Conservation (phyloP, 192 early-diverging fungal species). For the Linnemannia zychae region DNA sequence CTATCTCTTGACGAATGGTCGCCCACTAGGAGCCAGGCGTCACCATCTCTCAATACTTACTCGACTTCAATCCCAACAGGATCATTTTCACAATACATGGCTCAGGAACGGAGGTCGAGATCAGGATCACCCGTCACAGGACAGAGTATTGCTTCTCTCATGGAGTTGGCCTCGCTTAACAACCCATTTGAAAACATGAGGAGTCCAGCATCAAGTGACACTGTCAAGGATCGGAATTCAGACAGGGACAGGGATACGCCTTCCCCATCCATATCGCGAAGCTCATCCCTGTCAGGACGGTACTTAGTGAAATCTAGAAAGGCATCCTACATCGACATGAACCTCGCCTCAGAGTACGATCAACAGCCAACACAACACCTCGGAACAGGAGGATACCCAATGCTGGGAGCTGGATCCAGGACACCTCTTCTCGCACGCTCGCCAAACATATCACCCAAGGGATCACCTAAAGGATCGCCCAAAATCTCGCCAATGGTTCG, state of each 20-base stretch:
- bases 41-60: conserved; percentile 51
- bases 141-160: conserved; percentile 51
- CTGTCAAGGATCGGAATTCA: conserved; percentile 38
- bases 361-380: conserved; percentile 18
- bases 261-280: conserved; percentile 48
- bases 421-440: conserved; percentile 47
- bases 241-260: conserved; percentile 50
- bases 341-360: conserved; percentile 36
- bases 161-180: conserved; percentile 40
- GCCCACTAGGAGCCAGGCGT: conserved; percentile 28
- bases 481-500: conserved; percentile 48
- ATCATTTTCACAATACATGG: conserved; percentile 54
- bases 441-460: conserved; percentile 49
- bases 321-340: conserved; percentile 54
- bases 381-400: conserved; percentile 17
- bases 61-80: conserved; percentile 56
- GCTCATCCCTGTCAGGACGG: conserved; percentile 51
- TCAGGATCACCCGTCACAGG: conserved; percentile 44
- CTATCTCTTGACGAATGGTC: conserved; percentile 51
- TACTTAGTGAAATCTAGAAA: conserved; percentile 52
- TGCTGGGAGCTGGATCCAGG: conserved; percentile 32
- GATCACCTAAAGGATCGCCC: conserved; percentile 51
- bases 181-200: conserved; percentile 54
- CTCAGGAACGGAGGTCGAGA: conserved; percentile 34
- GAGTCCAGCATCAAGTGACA: conserved; percentile 42